phyloP scores from a whole-genome alignment of 352 stramenopile species.

The Elongisporangium undulatum region DNA sequence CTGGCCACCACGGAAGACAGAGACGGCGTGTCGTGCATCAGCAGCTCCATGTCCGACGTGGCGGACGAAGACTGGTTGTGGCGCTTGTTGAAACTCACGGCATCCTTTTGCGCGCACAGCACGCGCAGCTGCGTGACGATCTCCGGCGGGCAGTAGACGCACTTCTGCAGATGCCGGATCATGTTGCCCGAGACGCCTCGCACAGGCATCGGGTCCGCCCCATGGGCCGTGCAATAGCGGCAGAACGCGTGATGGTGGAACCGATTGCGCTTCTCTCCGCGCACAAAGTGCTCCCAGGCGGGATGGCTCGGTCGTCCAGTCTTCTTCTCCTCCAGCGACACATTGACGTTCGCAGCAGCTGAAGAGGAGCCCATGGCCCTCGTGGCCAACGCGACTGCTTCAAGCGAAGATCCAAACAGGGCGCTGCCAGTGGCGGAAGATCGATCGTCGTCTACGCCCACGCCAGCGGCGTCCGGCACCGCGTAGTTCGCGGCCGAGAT shows the following conservation, averaged over 20 bases:
- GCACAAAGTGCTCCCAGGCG: conserved; percentile 73
- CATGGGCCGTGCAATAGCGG: conserved; percentile 58
- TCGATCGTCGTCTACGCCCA: background rate
- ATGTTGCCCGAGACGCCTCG: conserved; percentile 79
- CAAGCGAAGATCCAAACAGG: conserved; percentile 12
- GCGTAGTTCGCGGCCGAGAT: conserved; percentile 16
- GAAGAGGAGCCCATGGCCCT: conserved; percentile 1
- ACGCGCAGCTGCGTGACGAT: conserved; percentile 62
- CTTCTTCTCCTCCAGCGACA: conserved; percentile 40
- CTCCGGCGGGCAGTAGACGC: conserved; percentile 62
- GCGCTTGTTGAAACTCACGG: conserved; percentile 64
- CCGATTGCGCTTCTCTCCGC: conserved; percentile 74
- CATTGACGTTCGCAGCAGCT: background rate
- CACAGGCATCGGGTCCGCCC: conserved; percentile 34
- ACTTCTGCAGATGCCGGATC: conserved; percentile 82
- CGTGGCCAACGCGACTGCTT: conserved; percentile 4
- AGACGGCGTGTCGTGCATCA: conserved; percentile 23
- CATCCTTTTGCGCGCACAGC: conserved; percentile 68
- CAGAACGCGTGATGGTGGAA: conserved; percentile 84
- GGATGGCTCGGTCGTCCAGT: conserved; percentile 68
- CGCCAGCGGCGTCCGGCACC: background rate
- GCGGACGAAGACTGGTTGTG: conserved; percentile 28
- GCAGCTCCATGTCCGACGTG: conserved; percentile 27
- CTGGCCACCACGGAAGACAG: conserved; percentile 4
- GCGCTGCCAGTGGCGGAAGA: background rate